Base-by-base conservation (phyloP, 352 stramenopile species). In the Plasmopara muralis region DNA sequence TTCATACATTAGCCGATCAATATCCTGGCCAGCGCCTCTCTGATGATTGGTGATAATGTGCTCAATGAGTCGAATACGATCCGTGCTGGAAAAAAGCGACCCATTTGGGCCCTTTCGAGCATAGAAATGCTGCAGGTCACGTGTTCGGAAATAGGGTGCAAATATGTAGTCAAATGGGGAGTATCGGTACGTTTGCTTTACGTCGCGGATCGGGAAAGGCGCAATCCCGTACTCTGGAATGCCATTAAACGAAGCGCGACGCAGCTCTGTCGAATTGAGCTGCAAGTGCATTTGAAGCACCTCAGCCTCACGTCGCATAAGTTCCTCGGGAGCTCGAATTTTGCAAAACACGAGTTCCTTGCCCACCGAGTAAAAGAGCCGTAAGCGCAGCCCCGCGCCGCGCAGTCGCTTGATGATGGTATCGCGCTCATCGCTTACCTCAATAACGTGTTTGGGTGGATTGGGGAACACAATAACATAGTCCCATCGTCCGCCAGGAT, bases 381-480 rank as follows among this genome's bases (percentile, higher is more conserved):
- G 77, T 13, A 83, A 78, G 29, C 77, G 73, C 43, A 93, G 72
- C 0, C 81, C 83, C 0, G 78, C 67, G 9, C 65, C 63, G 38
- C 68, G 71, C 38, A 93, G 65, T 30, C 77, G 77, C 44, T 74
- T 70, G 60, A 91, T 76, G 74, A 93, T 93, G 44, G 70, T 81
- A 46, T 91, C 78, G 44, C 77, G 82, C 65, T 80, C 65, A 63
- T 83, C 71, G 43, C 78, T 74, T 33, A 62, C 66, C 30, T 83
- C 73, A 50, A 81, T 72, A 33, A 76, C 74, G 38, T 74, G 65
- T 53, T 73, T 84, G 9, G 77, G 67, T 18, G 78, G 78, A 54
- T 90, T 85, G 3, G 78, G 80, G 57, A 93, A 93, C 35, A 85
- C 80, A 51, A 93, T 85, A 47, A 87, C 78, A 54, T 90, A 93